Evolutionary conservation across 225 moss, liverwort and hornwort species (phyloP).

Genomic region (Takakia lepidozioides): DNA sequence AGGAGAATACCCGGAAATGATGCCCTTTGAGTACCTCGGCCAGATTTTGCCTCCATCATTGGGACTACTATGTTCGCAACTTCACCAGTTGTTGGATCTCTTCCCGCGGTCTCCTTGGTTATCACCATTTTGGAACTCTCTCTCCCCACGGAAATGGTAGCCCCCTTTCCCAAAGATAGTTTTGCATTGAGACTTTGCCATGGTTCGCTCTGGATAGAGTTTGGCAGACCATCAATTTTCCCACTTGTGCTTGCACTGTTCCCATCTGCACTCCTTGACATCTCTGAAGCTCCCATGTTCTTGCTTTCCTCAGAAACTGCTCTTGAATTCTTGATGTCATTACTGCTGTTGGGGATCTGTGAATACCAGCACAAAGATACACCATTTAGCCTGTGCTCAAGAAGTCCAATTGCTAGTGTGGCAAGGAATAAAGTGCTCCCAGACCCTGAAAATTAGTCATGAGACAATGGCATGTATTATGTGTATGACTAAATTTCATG

Average conservation of each 20-base stretch:
- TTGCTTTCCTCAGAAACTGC: constrained; percentile 21
- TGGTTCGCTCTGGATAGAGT: constrained; percentile 13
- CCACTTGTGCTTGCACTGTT: constrained; percentile 9
- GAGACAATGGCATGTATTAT: not conserved
- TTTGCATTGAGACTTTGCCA: constrained; percentile 26
- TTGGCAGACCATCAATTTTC: constrained; percentile 4
- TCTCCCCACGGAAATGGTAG: constrained; percentile 5
- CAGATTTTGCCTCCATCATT: constrained; percentile 1
- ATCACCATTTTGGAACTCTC: constrained; percentile 11
- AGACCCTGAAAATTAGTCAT: not conserved
- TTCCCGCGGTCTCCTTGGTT: constrained; percentile 8
- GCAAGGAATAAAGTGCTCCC: not conserved
- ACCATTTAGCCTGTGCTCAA: too few relatives aligned
- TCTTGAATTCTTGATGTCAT: constrained; percentile 11
- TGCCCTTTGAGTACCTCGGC: constrained; percentile 15
- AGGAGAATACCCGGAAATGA: constrained; percentile 14
- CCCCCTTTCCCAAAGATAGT: constrained; percentile 27
- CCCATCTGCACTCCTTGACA: constrained; percentile 22
- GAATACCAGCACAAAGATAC: too few relatives aligned
- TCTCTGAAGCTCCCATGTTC: constrained; percentile 17
- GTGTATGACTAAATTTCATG: too few relatives aligned
- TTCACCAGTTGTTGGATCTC: constrained; percentile 7
- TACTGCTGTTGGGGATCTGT: constrained; percentile 13
- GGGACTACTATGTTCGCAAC: constrained; percentile 9
- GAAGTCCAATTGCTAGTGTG: not conserved